phyloP scores from a whole-genome alignment of 768 basidiomycete genomes.

The Guyanaporus albipodus region DNA sequence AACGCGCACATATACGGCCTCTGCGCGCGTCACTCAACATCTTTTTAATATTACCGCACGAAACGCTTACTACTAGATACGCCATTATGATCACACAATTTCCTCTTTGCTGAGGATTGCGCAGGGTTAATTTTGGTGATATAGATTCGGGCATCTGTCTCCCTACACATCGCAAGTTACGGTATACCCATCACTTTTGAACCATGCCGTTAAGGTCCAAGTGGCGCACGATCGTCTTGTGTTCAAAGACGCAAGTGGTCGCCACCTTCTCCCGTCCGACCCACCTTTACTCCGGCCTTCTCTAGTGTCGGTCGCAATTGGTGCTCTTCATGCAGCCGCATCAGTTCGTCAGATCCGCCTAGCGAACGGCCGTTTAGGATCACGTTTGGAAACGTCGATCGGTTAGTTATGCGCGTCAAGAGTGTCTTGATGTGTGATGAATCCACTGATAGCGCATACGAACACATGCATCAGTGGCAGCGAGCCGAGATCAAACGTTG shows the following conservation, averaged over 20 bases:
- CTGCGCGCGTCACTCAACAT: too few relatives aligned
- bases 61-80: conserved; percentile 5
- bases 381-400: conserved; percentile 73
- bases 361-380: conserved; percentile 59
- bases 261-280: conserved; percentile 11
- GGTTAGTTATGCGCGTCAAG: conserved; percentile 61
- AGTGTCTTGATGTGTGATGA: conserved; percentile 58
- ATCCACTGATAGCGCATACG: conserved; percentile 46
- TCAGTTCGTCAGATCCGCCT: conserved; percentile 63
- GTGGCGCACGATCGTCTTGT: too few relatives aligned
- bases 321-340: conserved; percentile 41
- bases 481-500: background rate
- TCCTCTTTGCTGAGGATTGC: background rate
- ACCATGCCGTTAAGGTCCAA: too few relatives aligned
- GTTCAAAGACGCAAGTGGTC: too few relatives aligned
- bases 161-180: background rate
- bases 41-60: conserved; percentile 8
- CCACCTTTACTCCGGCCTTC: conserved; percentile 42
- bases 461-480: background rate
- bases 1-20: too few relatives aligned
- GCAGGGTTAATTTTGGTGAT: conserved; percentile 2
- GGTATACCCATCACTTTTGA: too few relatives aligned
- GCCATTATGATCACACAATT: conserved; percentile 4
- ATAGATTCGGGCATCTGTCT: conserved; percentile 1
- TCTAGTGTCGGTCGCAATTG: conserved; percentile 44